Base-by-base conservation (phyloP, 1,284 basidiomycete species). In the Volvariella volvacea region DNA sequence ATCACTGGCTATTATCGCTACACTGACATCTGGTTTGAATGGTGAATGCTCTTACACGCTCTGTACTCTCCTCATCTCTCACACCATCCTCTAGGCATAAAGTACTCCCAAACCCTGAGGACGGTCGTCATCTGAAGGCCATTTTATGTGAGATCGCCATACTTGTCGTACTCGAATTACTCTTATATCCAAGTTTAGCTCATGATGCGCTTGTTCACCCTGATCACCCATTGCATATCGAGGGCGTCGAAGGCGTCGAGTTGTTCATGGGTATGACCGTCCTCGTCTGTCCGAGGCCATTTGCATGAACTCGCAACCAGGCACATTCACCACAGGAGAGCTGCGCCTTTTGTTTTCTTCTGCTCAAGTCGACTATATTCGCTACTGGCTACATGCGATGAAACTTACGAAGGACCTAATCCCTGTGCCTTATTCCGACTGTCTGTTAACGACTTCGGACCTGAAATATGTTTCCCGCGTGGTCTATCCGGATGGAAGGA, bases 371-470 rank as follows among this genome's bases (percentile, higher is more conserved):
- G 85, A 92, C 59, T 94, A 92, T 59, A 60, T 88, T 14, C 75
- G 87, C 43, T 91, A 92, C 61, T 93, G 86, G 78, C 74, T 93
- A 38, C 76, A 88, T 55, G 76, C 80, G 0, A 81, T 83, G 72
- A 65, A 74, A 39, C 68, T 92, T 43, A 88, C 86, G 0, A 70
- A 78, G 46, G 58, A 68, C 8, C 67, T 70, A 16, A 73, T 90
- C 31, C 78, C 85, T 7, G 61, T 90, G 15, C 88, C 88, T 1
- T 80, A 83, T 50, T 82, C 80, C 2, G 76, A 85, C 49, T 87
- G 80, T 52, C 71, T 90, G 42, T 65, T 89, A 50, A 74, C 71
- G 0, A 62, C 65, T 25, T 70, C 69, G 0, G 59, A 75, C 39
- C 65, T 88, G 19, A 68, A 73, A 19, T 71, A 68, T 33, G 69